phyloP scores from a whole-genome alignment of 2,329 filamentous ascomycete genomes.

The Hypoxylon sp. region DNA sequence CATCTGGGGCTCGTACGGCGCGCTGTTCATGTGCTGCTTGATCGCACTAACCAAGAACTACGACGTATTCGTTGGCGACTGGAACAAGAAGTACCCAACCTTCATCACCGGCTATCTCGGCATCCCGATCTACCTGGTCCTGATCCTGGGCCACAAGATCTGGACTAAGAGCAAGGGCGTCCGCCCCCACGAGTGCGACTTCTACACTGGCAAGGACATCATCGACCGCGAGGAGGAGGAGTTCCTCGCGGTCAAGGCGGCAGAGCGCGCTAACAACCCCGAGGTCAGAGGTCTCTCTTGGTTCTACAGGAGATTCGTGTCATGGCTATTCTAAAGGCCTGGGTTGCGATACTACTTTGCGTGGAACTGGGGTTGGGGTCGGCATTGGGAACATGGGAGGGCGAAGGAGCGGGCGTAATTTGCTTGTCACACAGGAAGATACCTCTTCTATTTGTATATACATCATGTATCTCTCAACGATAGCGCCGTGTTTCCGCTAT shows the following conservation, averaged over 20 bases:
- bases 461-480: background rate
- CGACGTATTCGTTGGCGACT: slow-evolving; percentile 74
- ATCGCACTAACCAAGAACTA: slow-evolving; percentile 89
- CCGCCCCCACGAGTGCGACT: slow-evolving; percentile 73
- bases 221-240: slow-evolving; percentile 81
- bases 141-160: slow-evolving; percentile 79
- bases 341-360: slow-evolving; percentile 1
- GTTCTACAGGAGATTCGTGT: slow-evolving; percentile 72
- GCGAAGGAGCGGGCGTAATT: slow-evolving; percentile 6
- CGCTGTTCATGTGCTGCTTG: slow-evolving; percentile 78
- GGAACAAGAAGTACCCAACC: slow-evolving; percentile 71
- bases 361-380: background rate
- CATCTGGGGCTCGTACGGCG: slow-evolving; percentile 76
- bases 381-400: slow-evolving; percentile 2
- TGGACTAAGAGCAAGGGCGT: slow-evolving; percentile 68
- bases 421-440: slow-evolving; percentile 17
- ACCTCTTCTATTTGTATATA: slow-evolving; percentile 21
- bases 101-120: slow-evolving; percentile 85
- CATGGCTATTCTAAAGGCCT: slow-evolving; percentile 72
- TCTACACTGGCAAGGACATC: slow-evolving; percentile 79
- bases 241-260: slow-evolving; percentile 72
- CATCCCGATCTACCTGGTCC: slow-evolving; percentile 79
- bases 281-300: slow-evolving; percentile 56
- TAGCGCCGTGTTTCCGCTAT: background rate
- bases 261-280: slow-evolving; percentile 51